These are phyloP conservation scores for Penicillium manginii DNA, from an alignment of 495 filamentous ascomycete genomes.

Conservation along the genomic window DNA sequence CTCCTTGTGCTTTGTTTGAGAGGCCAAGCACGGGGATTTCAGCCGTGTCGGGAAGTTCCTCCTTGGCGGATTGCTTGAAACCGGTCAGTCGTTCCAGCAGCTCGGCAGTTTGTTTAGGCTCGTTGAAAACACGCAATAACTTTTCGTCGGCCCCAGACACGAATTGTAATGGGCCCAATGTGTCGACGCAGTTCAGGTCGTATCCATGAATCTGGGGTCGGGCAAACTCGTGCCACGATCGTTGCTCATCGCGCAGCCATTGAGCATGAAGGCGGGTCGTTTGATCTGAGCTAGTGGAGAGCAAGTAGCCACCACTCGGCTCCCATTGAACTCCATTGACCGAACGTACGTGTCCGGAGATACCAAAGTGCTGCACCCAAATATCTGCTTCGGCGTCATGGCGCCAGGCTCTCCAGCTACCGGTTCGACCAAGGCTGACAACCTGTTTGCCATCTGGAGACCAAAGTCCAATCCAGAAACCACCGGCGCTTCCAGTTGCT, in stretches of 20 bases:
- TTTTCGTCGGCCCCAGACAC: constrained; percentile 99
- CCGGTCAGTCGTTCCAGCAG: constrained; percentile 72
- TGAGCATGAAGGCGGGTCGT: constrained; percentile 91
- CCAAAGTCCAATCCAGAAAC: constrained; percentile 97
- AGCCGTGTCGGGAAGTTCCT: constrained; percentile 77
- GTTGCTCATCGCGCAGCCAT: constrained; percentile 62
- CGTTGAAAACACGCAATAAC: constrained; percentile 89
- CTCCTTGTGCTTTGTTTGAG: constrained; percentile 88
- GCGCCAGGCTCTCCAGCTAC: constrained; percentile 88
- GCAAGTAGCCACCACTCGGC: constrained; percentile 76
- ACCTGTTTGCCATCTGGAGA: constrained; percentile 75
- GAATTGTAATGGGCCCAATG: constrained; percentile 70
- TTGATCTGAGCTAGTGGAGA: constrained; percentile 90
- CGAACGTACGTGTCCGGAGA: constrained; percentile 81
- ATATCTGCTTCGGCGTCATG: constrained; percentile 55
- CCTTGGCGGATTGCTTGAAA: constrained; percentile 47
- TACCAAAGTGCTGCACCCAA: constrained; percentile 77
- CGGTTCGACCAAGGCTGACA: constrained; percentile 83
- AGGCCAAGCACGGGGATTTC: constrained; percentile 93
- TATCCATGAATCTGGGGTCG: constrained; percentile 98
- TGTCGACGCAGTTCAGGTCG: constrained; percentile 91
- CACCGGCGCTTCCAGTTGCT: constrained; percentile 91
- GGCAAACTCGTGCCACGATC: constrained; percentile 93
- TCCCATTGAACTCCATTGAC: constrained; percentile 85
- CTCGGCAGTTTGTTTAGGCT: constrained; percentile 80